phyloP scores from a whole-genome alignment of 768 basidiomycete species.

The Psilocybe cyanescens region DNA sequence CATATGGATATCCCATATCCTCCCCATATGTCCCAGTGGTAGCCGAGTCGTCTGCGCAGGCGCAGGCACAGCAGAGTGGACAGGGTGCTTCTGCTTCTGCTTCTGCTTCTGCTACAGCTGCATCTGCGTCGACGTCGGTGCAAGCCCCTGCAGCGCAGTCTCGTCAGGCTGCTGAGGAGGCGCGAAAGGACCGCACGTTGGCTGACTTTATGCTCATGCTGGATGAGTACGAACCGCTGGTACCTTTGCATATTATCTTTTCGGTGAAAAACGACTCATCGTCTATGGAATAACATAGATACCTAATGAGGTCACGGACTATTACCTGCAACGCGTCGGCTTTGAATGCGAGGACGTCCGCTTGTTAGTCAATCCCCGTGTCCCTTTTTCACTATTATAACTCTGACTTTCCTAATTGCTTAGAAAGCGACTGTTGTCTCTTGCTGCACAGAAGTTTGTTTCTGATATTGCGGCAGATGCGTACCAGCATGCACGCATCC shows the following conservation, averaged over 20 bases:
- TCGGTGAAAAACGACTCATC: background rate
- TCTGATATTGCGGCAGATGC: conserved; percentile 97
- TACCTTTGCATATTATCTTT: conserved; percentile 37
- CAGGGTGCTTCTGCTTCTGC: conserved; percentile 1
- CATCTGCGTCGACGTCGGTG: conserved; percentile 33
- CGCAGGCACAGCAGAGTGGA: conserved; percentile 21
- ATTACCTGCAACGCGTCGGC: conserved; percentile 94
- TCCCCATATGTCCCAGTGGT: conserved; percentile 27
- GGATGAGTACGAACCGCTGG: conserved; percentile 95
- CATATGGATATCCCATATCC: conserved; percentile 33
- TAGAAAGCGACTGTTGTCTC: conserved; percentile 92
- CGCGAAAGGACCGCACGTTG: conserved; percentile 86
- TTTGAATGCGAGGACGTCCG: conserved; percentile 96
- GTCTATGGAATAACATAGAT: conserved; percentile 54
- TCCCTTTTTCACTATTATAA: background rate
- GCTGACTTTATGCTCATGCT: conserved; percentile 96
- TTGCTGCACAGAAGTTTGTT: conserved; percentile 97
- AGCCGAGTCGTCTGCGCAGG: conserved; percentile 19
- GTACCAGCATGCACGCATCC: conserved; percentile 95
- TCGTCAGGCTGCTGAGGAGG: conserved; percentile 77
- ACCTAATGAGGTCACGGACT: conserved; percentile 96
- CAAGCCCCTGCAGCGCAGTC: conserved; percentile 43
- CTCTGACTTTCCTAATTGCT: conserved; percentile 27
- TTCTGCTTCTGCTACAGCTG: conserved; percentile 11
- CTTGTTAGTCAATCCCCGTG: conserved; percentile 51